A percentile compares a stretch with the other conserved stretches of the same genome.
These are phyloP conservation scores for Albizia julibrissin DNA, from an alignment of 306 rosid species.

Conservation along the genomic window DNA sequence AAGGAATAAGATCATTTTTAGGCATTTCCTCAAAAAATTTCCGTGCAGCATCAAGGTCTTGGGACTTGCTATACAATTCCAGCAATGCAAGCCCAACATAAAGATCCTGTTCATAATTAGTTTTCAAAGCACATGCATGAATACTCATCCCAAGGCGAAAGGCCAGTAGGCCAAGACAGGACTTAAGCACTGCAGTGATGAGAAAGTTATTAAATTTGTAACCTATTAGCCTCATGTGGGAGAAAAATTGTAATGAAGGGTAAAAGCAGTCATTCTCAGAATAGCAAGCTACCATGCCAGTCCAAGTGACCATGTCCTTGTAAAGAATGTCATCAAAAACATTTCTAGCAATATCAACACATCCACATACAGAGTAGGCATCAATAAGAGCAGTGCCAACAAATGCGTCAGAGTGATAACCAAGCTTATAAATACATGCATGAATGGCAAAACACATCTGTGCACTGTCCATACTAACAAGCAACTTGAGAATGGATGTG, in stretches of 20 bases:
- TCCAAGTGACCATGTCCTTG: background rate
- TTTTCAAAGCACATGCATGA: background rate
- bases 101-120: background rate
- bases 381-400: background rate
- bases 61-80: background rate
- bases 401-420: background rate
- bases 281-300: constrained; percentile 7
- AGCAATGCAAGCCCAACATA: background rate
- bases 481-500: background rate
- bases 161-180: background rate
- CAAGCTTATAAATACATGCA: background rate
- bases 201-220: background rate
- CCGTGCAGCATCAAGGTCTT: background rate
- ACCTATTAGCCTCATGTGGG: background rate
- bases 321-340: background rate
- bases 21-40: background rate
- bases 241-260: background rate
- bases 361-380: background rate
- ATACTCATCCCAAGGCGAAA: background rate
- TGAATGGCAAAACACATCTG: background rate
- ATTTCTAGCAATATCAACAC: background rate
- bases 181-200: background rate
- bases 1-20: background rate
- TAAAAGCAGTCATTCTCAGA: background rate
- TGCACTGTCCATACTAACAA: background rate